Conservation (phyloP, 1,139 yeast species). For the Pichia sp. region DNA sequence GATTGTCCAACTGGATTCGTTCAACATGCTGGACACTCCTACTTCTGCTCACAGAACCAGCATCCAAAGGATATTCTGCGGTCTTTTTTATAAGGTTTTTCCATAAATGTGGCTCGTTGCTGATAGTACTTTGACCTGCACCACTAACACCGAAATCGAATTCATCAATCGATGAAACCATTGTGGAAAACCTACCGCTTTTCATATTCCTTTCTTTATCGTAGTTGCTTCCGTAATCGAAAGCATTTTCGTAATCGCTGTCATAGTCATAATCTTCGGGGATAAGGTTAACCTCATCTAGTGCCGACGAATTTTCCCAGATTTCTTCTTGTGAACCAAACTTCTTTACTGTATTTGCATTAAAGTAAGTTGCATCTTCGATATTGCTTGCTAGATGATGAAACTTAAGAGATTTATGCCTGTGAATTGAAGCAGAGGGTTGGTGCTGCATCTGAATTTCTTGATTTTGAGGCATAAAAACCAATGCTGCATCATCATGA, state of each 20-base stretch:
- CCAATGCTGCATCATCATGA: not conserved
- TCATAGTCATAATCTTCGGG: conserved; percentile 30
- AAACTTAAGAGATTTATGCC: conserved; percentile 12
- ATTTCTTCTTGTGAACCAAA: not conserved
- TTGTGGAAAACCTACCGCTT: conserved; percentile 3
- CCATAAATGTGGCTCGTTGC: conserved; percentile 13
- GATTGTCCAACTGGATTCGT: conserved; percentile 7
- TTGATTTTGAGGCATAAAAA: not conserved
- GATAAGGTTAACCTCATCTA: conserved; percentile 31
- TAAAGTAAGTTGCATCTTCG: conserved; percentile 6
- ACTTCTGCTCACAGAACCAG: not conserved
- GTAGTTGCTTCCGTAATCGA: conserved; percentile 8
- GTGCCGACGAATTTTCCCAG: conserved; percentile 7
- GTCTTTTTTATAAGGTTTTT: conserved; percentile 8
- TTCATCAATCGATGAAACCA: not conserved
- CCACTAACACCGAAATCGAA: not conserved
- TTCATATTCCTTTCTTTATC: conserved; percentile 3
- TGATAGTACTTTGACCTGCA: not conserved
- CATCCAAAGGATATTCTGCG: not conserved
- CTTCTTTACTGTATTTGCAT: not conserved
- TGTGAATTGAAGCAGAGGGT: conserved; percentile 7
- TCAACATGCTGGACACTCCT: not conserved
- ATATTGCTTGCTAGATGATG: conserved; percentile 12
- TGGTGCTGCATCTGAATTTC: conserved; percentile 8
- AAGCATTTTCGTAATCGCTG: not conserved